Conservation (phyloP, 805 yeast species). For the Saturnispora galanensis region DNA sequence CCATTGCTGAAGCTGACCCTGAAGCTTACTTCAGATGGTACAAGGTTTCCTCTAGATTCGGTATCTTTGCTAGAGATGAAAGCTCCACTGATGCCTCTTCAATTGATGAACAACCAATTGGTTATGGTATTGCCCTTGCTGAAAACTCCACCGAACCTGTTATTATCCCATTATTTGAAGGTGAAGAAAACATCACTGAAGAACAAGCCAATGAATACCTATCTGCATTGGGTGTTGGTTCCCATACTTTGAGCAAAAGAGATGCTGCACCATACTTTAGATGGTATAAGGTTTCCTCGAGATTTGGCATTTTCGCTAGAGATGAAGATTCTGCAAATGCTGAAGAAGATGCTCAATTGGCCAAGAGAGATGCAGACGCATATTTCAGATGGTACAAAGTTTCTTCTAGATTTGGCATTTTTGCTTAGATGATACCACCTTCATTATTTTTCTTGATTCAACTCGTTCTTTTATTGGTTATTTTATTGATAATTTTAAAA, state of each 20-base stretch:
- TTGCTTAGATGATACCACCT: background rate
- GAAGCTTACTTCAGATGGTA: conserved; percentile 5
- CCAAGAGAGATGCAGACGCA: conserved; percentile 2
- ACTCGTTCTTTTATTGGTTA: background rate
- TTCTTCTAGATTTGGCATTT: conserved; percentile 3
- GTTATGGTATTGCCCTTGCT: conserved; percentile 6
- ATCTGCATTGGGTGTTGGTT: conserved; percentile 1
- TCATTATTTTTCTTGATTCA: background rate
- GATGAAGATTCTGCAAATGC: background rate
- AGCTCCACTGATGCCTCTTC: background rate
- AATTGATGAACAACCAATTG: conserved; percentile 2
- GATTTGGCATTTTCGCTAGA: conserved; percentile 6
- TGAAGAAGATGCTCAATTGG: background rate
- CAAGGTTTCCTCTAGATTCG: conserved; percentile 4
- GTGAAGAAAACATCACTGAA: conserved; percentile 6
- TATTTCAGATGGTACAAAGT: conserved; percentile 2
- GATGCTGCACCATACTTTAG: conserved; percentile 1
- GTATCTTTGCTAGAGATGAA: conserved; percentile 6
- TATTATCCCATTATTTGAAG: conserved; percentile 4
- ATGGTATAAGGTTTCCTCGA: conserved; percentile 5
- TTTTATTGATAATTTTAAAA: too few relatives aligned
- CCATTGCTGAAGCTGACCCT: background rate
- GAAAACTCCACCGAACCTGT: conserved; percentile 5
- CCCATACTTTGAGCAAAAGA: background rate
- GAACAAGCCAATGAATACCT: conserved; percentile 5